Evolutionary conservation across 805 yeast genomes (phyloP).

Genomic region (Ogataea pini): DNA sequence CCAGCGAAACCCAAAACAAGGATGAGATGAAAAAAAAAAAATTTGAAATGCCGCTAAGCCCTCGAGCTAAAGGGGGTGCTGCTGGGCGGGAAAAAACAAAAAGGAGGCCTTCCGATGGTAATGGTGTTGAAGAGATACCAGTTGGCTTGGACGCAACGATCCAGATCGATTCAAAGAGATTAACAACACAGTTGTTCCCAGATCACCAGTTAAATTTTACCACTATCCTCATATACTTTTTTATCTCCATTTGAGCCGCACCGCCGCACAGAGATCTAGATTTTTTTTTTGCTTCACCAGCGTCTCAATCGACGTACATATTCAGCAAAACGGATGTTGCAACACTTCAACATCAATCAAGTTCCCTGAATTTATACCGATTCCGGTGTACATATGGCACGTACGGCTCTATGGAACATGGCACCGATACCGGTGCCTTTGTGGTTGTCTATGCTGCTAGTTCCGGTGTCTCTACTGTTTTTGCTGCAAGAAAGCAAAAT

Average conservation of each 20-base stretch:
- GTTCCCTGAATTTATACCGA: background rate
- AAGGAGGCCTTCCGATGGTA: no score
- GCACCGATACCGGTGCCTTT: background rate
- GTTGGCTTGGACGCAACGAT: no score
- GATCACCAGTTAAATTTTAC: no score
- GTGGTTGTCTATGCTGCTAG: background rate
- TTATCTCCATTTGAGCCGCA: constrained; percentile 6
- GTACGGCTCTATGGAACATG: background rate
- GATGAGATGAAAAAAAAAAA: background rate
- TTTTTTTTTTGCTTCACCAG: background rate
- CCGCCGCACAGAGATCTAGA: background rate
- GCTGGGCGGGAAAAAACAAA: no score
- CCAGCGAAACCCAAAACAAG: background rate
- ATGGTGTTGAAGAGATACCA: no score
- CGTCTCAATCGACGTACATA: background rate
- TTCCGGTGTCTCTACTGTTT: background rate
- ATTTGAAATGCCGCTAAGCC: constrained; percentile 2
- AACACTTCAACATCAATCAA: background rate
- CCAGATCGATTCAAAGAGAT: no score
- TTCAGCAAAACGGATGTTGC: no score
- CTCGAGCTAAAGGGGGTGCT: background rate
- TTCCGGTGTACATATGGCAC: background rate
- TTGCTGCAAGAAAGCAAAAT: background rate
- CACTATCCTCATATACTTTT: no score
- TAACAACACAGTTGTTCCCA: no score